Conservation (phyloP, 306 rosid species). For the Sechiopsis laciniata region DNA sequence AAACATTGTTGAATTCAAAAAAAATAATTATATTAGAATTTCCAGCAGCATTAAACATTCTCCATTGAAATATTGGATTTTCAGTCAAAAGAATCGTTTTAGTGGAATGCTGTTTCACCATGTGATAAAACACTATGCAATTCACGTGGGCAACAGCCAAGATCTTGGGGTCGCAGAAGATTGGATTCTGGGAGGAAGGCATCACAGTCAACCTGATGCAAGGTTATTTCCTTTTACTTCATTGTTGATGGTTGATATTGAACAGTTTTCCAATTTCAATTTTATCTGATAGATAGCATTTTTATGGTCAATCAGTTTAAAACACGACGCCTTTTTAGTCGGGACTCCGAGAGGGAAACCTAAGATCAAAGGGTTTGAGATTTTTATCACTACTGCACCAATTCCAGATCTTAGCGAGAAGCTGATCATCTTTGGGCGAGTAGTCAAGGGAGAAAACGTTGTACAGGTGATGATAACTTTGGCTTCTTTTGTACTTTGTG, state of each 20-base stretch:
- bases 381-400: constrained; percentile 94
- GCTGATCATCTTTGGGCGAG: constrained; percentile 79
- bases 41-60: background rate
- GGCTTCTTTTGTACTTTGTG: background rate
- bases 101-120: constrained; percentile 74
- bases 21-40: too few relatives aligned
- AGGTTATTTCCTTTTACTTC: constrained; percentile 29
- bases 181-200: constrained; percentile 79
- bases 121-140: constrained; percentile 73
- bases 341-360: constrained; percentile 76
- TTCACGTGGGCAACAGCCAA: constrained; percentile 75
- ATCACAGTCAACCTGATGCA: constrained; percentile 41
- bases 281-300: constrained; percentile 3
- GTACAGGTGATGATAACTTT: constrained; percentile 64
- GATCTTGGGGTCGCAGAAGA: constrained; percentile 64
- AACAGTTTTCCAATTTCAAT: background rate
- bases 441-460: constrained; percentile 87
- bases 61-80: constrained; percentile 25
- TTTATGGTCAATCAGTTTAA: constrained; percentile 40
- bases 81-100: constrained; percentile 84
- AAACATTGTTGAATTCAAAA: too few relatives aligned
- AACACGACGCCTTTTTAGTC: constrained; percentile 89
- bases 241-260: background rate
- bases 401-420: constrained; percentile 87
- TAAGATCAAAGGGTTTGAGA: constrained; percentile 62